phyloP scores from a whole-genome alignment of 2,329 filamentous ascomycete species.

The Ophiostoma perfectum region DNA sequence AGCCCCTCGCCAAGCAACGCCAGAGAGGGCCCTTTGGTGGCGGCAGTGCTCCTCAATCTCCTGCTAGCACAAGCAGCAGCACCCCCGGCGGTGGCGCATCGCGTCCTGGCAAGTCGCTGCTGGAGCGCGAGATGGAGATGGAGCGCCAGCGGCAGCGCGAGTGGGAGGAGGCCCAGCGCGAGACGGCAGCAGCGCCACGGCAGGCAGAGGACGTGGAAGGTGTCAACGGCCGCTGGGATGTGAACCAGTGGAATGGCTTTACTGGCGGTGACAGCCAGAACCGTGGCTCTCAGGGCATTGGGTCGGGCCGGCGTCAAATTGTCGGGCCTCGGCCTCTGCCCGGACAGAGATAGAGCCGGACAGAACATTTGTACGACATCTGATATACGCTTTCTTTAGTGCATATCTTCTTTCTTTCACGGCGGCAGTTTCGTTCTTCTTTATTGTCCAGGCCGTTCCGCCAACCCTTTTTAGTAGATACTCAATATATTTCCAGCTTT shows the following conservation, averaged over 20 bases:
- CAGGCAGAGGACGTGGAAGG: slow-evolving; percentile 61
- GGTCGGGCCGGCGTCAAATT: slow-evolving; percentile 68
- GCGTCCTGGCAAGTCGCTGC: slow-evolving; percentile 58
- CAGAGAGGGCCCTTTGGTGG: slow-evolving; percentile 15
- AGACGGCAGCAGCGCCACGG: slow-evolving; percentile 53
- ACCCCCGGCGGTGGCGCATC: neutral
- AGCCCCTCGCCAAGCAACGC: slow-evolving; percentile 19
- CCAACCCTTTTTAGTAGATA: neutral
- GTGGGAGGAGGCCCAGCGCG: slow-evolving; percentile 71
- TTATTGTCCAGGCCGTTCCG: no score
- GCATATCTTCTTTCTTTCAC: neutral
- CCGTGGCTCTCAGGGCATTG: slow-evolving; percentile 58
- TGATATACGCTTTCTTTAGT: neutral
- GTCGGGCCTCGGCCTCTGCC: slow-evolving; percentile 69
- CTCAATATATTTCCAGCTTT: no score
- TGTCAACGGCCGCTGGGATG: slow-evolving; percentile 65
- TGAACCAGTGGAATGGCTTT: slow-evolving; percentile 68
- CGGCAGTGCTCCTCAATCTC: slow-evolving; percentile 11
- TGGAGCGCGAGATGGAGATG: slow-evolving; percentile 76
- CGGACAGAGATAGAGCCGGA: slow-evolving; percentile 28
- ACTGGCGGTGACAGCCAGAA: slow-evolving; percentile 73
- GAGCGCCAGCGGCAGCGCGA: slow-evolving; percentile 71
- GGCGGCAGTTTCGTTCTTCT: no score
- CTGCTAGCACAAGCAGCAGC: slow-evolving; percentile 4
- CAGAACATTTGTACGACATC: neutral